phyloP scores from a whole-genome alignment of 1,284 basidiomycete species.

The Tilletia setariae region DNA sequence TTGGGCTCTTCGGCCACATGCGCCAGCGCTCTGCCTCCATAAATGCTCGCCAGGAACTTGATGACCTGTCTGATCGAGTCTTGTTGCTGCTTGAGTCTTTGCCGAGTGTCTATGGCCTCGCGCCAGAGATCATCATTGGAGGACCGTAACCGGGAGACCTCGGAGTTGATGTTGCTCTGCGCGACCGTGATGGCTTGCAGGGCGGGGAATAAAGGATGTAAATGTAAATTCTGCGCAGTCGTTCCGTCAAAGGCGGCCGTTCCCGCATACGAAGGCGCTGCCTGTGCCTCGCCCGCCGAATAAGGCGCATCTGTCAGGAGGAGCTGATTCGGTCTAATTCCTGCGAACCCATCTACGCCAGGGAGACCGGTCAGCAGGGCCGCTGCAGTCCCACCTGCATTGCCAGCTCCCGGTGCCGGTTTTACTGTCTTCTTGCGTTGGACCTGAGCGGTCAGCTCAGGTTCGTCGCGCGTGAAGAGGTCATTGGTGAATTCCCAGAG shows the following conservation, averaged over 20 bases:
- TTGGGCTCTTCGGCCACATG: not conserved
- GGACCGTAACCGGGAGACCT: conserved; percentile 80
- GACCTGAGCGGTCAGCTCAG: conserved; percentile 83
- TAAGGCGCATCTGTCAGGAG: not conserved
- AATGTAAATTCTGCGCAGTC: conserved; percentile 60
- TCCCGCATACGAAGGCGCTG: conserved; percentile 40
- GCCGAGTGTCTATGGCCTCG: conserved; percentile 75
- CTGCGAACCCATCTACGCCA: not conserved
- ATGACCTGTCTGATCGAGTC: conserved; percentile 96
- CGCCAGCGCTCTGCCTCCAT: conserved; percentile 60
- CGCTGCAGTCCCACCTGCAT: not conserved
- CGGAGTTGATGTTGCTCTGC: conserved; percentile 81
- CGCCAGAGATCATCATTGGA: conserved; percentile 89
- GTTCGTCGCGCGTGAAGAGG: conserved; percentile 82
- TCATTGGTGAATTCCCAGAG: conserved; percentile 91
- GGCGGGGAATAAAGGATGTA: conserved; percentile 73
- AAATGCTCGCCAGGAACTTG: conserved; percentile 87
- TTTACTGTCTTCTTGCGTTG: conserved; percentile 62
- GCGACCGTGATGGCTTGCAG: conserved; percentile 85
- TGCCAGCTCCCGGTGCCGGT: conserved; percentile 16
- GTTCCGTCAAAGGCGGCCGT: conserved; percentile 12
- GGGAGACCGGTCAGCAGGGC: not conserved
- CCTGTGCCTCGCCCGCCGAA: not conserved
- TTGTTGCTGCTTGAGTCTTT: conserved; percentile 82
- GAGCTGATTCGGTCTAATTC: conserved; percentile 11